phyloP scores from a whole-genome alignment of 257 asterid species.

The Solanum commersonii region DNA sequence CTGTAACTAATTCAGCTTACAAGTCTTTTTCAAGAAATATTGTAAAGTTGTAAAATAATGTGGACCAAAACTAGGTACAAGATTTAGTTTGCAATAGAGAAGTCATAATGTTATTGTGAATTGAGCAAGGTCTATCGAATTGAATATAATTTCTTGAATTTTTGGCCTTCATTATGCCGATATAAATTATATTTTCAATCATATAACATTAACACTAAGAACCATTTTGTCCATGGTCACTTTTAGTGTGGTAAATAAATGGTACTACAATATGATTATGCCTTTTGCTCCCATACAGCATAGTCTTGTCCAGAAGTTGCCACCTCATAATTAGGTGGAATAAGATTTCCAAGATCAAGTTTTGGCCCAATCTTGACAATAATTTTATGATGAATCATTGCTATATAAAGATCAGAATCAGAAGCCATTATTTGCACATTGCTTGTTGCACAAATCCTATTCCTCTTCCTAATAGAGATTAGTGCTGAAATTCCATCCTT shows the following conservation, averaged over 20 bases:
- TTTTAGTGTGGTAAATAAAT: neutral
- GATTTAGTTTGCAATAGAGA: neutral
- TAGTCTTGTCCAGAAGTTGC: slow-evolving; percentile 49
- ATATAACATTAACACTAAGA: neutral
- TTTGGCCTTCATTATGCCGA: neutral
- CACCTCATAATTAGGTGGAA: slow-evolving; percentile 45
- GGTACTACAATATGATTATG: neutral
- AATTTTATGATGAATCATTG: slow-evolving; percentile 52
- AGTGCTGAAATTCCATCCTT: slow-evolving; percentile 48
- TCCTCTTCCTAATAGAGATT: slow-evolving; percentile 37
- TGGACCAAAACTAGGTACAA: neutral
- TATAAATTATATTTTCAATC: neutral
- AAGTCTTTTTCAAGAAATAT: neutral
- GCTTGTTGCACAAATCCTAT: slow-evolving; percentile 46
- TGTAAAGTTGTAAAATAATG: neutral
- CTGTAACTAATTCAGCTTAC: no score
- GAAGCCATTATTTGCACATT: slow-evolving; percentile 63
- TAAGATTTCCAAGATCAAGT: slow-evolving; percentile 43
- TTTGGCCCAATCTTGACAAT: slow-evolving; percentile 66
- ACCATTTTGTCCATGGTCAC: neutral
- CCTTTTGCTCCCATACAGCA: slow-evolving; percentile 56
- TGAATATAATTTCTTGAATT: neutral
- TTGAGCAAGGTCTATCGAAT: neutral
- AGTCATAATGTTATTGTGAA: neutral
- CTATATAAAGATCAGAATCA: slow-evolving; percentile 59